These are phyloP conservation scores for Astragalus glycyphyllos DNA, from an alignment of 306 rosid genomes.

Conservation along the genomic window DNA sequence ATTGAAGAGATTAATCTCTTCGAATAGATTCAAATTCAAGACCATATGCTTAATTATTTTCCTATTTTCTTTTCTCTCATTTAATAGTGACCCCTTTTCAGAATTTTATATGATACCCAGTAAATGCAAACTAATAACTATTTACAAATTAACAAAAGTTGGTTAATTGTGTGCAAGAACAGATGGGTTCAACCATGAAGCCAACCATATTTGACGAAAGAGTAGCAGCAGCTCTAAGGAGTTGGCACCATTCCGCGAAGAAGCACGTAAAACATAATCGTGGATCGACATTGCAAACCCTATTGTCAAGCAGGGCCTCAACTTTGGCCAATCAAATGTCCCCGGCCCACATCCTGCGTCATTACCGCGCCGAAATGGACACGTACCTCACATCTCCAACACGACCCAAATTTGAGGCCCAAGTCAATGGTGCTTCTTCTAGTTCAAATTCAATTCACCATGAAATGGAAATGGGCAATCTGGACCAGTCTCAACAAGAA, in stretches of 20 bases:
- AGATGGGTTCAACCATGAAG: conserved; percentile 93
- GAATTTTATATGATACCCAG: too few relatives aligned
- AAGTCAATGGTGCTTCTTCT: neutral
- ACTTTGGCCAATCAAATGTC: conserved; percentile 60
- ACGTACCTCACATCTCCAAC: conserved; percentile 53
- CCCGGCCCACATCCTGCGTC: conserved; percentile 70
- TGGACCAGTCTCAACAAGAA: conserved; percentile 23
- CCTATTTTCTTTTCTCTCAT: too few relatives aligned
- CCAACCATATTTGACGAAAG: conserved; percentile 82
- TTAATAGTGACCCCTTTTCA: too few relatives aligned
- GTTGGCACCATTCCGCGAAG: conserved; percentile 77
- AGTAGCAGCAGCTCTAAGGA: conserved; percentile 69
- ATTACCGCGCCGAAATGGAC: too few relatives aligned
- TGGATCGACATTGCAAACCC: conserved; percentile 49
- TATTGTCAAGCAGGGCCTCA: conserved; percentile 58
- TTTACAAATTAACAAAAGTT: too few relatives aligned
- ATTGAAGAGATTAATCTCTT: too few relatives aligned
- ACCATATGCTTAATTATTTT: too few relatives aligned
- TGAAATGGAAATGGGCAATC: conserved; percentile 39
- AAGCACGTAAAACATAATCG: conserved; percentile 62
- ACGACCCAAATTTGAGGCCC: conserved; percentile 40
- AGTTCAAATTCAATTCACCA: neutral
- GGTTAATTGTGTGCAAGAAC: neutral
- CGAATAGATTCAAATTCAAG: too few relatives aligned
- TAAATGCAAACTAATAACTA: too few relatives aligned